A percentile compares a stretch with the other conserved stretches of the same genome.
Evolutionary conservation across 2,329 filamentous ascomycete species (phyloP).

Genomic region (Pyricularia sp.): DNA sequence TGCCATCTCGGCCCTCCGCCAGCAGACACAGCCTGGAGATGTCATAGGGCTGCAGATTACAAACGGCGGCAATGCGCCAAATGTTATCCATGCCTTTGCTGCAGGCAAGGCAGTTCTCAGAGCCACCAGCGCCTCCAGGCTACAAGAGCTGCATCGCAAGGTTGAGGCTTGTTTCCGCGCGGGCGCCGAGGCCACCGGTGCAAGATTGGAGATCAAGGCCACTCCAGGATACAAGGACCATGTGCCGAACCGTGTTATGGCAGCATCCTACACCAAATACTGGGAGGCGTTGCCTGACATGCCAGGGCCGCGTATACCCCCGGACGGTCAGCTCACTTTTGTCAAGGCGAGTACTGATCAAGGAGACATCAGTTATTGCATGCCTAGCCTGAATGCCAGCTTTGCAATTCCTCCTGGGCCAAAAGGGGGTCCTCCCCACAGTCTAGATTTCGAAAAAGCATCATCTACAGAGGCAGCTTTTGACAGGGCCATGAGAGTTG

Average conservation of each 20-base stretch:
- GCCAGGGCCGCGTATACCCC: slow-evolving; percentile 3
- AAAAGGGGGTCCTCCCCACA: slow-evolving; percentile 35
- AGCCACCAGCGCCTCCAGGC: slow-evolving; percentile 25
- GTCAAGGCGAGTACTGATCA: slow-evolving; percentile 43
- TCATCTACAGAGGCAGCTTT: slow-evolving; percentile 35
- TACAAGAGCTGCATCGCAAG: slow-evolving; percentile 25
- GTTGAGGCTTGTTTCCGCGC: slow-evolving; percentile 28
- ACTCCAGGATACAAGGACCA: slow-evolving; percentile 37
- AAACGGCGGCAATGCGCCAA: slow-evolving; percentile 37
- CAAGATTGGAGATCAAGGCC: slow-evolving; percentile 28
- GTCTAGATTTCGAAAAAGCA: slow-evolving; percentile 35
- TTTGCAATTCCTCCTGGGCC: slow-evolving; percentile 36
- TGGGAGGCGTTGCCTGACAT: slow-evolving; percentile 24
- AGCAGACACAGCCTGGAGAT: slow-evolving; percentile 40
- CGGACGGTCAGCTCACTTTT: slow-evolving; percentile 11
- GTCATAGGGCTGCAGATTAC: slow-evolving; percentile 38
- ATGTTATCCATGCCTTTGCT: slow-evolving; percentile 41
- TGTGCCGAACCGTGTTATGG: slow-evolving; percentile 38
- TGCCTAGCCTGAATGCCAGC: slow-evolving; percentile 39
- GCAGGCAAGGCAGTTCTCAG: slow-evolving; percentile 31
- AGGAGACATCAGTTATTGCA: slow-evolving; percentile 42
- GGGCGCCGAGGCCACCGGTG: slow-evolving; percentile 30
- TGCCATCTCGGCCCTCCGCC: slow-evolving; percentile 36
- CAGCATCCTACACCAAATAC: slow-evolving; percentile 27
- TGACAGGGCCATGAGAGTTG: slow-evolving; percentile 29